Percentiles rank a stretch among this genome's conserved stretches.
These are phyloP conservation scores for Sapria himalayana DNA, from an alignment of 345 rosid genomes.

Conservation along the genomic window DNA sequence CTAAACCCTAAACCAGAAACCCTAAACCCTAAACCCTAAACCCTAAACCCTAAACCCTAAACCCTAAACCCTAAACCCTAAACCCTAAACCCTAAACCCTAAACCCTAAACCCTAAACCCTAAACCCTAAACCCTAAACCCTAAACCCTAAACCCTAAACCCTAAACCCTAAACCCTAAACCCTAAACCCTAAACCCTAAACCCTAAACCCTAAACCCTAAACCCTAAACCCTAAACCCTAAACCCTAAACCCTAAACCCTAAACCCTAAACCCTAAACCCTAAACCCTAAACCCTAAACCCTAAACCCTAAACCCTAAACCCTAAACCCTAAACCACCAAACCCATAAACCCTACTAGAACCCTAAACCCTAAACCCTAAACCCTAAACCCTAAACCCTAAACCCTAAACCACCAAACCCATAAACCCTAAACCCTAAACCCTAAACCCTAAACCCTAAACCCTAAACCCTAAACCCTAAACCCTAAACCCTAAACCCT, in stretches of 20 bases:
- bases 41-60: slow-evolving; percentile 10
- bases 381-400: slow-evolving; percentile 9
- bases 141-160: slow-evolving; percentile 10
- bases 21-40: slow-evolving; percentile 7
- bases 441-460: slow-evolving; percentile 10
- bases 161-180: slow-evolving; percentile 9
- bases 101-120: slow-evolving; percentile 7
- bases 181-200: slow-evolving; percentile 9
- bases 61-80: slow-evolving; percentile 10
- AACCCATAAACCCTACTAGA: slow-evolving; percentile 8
- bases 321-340: slow-evolving; percentile 9
- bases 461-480: slow-evolving; percentile 7
- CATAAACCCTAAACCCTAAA: slow-evolving; percentile 8
- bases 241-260: slow-evolving; percentile 3
- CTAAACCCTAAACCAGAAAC: slow-evolving; percentile 10
- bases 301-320: slow-evolving; percentile 9
- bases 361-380: slow-evolving; percentile 9
- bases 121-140: slow-evolving; percentile 9
- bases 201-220: slow-evolving; percentile 9
- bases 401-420: slow-evolving; percentile 8
- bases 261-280: slow-evolving; percentile 7
- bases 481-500: slow-evolving; percentile 4
- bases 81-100: slow-evolving; percentile 11
- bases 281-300: slow-evolving; percentile 7
- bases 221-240: slow-evolving; percentile 2